These are phyloP conservation scores for Colletotrichum echinochloae DNA, from an alignment of 2,329 filamentous ascomycete genomes.

Conservation along the genomic window DNA sequence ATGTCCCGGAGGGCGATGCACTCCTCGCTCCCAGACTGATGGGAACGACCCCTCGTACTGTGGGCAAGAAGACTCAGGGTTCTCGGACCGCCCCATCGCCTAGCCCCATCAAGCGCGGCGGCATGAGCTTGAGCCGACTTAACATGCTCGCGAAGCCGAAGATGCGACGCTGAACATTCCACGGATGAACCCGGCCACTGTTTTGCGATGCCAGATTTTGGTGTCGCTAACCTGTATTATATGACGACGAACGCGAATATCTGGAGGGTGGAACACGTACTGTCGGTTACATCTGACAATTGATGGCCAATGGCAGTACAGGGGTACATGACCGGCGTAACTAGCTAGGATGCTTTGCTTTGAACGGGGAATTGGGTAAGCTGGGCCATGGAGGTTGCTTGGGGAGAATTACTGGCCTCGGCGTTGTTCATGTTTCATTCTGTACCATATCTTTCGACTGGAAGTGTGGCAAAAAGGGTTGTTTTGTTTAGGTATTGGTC, in stretches of 20 bases:
- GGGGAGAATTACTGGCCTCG: constrained; percentile 20
- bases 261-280: not conserved
- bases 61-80: constrained; percentile 52
- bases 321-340: constrained; percentile 31
- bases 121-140: constrained; percentile 69
- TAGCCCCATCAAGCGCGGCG: constrained; percentile 61
- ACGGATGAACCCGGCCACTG: not conserved
- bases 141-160: constrained; percentile 73
- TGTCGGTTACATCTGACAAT: not conserved
- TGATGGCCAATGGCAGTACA: not conserved
- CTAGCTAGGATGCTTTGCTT: constrained; percentile 21
- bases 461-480: constrained; percentile 22
- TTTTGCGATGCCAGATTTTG: not conserved
- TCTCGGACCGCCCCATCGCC: constrained; percentile 44
- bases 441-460: constrained; percentile 35
- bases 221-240: constrained; percentile 30
- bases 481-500: constrained; percentile 20
- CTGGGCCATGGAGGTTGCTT: constrained; percentile 12
- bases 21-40: constrained; percentile 63
- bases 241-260: constrained; percentile 21
- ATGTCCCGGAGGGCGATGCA: constrained; percentile 63
- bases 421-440: constrained; percentile 22
- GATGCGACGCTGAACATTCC: constrained; percentile 58
- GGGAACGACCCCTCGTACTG: constrained; percentile 49
- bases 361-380: constrained; percentile 12